Base-by-base conservation (phyloP, 2,329 filamentous ascomycete species). In the Samsoniella hepiali region DNA sequence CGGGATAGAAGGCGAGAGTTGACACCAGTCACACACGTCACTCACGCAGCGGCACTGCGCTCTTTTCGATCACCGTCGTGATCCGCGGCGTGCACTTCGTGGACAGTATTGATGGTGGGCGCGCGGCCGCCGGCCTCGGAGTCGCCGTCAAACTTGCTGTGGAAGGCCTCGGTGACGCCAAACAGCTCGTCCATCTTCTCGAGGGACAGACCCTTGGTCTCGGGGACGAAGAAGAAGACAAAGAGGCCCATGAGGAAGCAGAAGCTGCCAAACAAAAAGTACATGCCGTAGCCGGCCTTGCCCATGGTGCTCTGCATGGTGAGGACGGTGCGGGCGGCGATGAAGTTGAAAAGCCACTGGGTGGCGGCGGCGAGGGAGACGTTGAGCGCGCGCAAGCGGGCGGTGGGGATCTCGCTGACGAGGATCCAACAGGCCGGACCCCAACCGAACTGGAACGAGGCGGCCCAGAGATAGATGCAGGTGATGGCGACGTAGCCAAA, bases 261-360 rank as follows among this genome's bases (percentile, higher is more conserved):
- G 73, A 90, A 90, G 61, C 75, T 81, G 10, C 86, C 83, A 72
- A 89, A 91, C 69, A 90, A 85, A 72, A 91, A 83, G 74, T 89
- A 91, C 34, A 87, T 87, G 36, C 85, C 86, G 60, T 78, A 80
- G 6, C 78, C 77, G 31, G 72, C 72, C 31, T 72, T 66, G 27
- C 78, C 78, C 69, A 81, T 79, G 15, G 76, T 82, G 76, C 79
- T 79, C 69, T 91, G 79, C 88, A 91, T 91, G 54, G 83, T 86
- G 2, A 88, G 84, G 3, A 88, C 87, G 40, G 86, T 86, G 63
- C 86, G 78, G 1, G 88, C 88, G 63, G 91, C 86, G 10, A 90
- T 83, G 65, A 91, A 89, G 71, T 91, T 91, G 74, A 91, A 91
- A 5, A 91, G 74, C 88, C 88, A 90, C 69, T 91, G 88, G 0